Percentiles rank a stretch among this genome's conserved stretches.
Conservation (phyloP, 345 rosid genomes). For the Heritiera littoralis region DNA sequence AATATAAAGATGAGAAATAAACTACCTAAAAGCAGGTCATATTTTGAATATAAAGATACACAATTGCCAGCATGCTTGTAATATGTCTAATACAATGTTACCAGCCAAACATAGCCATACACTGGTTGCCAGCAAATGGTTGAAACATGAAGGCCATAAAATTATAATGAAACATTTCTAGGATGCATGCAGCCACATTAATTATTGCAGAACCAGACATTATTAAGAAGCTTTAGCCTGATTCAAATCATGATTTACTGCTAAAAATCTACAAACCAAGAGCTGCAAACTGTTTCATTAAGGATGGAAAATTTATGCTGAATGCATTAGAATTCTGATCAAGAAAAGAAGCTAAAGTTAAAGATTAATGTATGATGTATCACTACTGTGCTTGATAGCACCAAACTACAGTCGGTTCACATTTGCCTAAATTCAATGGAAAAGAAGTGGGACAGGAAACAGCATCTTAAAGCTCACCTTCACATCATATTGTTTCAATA, state of each 20-base stretch:
- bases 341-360: background rate
- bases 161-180: background rate
- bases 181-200: background rate
- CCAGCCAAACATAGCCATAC: background rate
- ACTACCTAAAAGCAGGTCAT: background rate
- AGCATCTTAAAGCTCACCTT: slow-evolving; percentile 49
- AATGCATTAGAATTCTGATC: background rate
- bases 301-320: background rate
- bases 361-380: slow-evolving; percentile 2
- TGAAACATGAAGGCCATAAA: background rate
- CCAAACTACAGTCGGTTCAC: background rate
- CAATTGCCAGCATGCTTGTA: background rate
- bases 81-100: background rate
- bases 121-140: background rate
- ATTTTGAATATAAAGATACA: too few species aligned
- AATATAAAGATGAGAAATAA: background rate
- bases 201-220: background rate
- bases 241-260: background rate
- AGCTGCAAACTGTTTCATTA: background rate
- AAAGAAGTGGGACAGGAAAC: background rate
- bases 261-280: background rate
- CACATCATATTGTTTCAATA: slow-evolving; percentile 75
- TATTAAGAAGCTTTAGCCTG: background rate
- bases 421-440: background rate
- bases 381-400: background rate